phyloP scores from a whole-genome alignment of 2,329 filamentous ascomycete species.

The Talaromyces sp. region DNA sequence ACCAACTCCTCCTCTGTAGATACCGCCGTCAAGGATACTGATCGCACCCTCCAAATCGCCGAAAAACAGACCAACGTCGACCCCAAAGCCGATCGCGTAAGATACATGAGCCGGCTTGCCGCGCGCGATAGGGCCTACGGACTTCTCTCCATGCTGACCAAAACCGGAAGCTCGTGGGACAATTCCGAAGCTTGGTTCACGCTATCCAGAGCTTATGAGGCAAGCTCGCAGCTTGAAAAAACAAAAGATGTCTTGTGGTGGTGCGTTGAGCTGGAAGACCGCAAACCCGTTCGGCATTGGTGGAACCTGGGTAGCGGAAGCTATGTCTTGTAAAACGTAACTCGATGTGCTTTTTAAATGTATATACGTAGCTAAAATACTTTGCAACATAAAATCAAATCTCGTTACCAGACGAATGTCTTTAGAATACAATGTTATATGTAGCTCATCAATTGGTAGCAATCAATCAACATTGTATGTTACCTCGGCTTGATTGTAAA shows the following conservation, averaged over 20 bases:
- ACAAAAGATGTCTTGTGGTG: slow-evolving; percentile 94
- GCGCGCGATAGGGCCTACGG: slow-evolving; percentile 84
- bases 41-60: neutral
- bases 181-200: slow-evolving; percentile 89
- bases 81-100: neutral
- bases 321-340: slow-evolving; percentile 44
- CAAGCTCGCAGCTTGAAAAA: slow-evolving; percentile 77
- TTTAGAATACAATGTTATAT: neutral
- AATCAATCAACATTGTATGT: no score
- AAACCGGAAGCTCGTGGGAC: slow-evolving; percentile 83
- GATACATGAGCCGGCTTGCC: slow-evolving; percentile 69
- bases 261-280: slow-evolving; percentile 92
- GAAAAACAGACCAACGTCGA: neutral
- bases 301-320: slow-evolving; percentile 60
- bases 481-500: neutral
- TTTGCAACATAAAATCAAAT: slow-evolving; percentile 1
- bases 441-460: neutral
- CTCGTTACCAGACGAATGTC: neutral
- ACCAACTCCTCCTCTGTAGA: neutral
- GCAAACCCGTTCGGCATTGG: slow-evolving; percentile 74
- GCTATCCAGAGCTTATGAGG: slow-evolving; percentile 80
- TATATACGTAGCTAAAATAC: slow-evolving; percentile 1
- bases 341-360: slow-evolving; percentile 26
- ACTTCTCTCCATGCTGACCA: slow-evolving; percentile 75
- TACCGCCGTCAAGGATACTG: neutral